Conservation (phyloP, 23 red algal genomes). For the Agarophyton chilense region DNA sequence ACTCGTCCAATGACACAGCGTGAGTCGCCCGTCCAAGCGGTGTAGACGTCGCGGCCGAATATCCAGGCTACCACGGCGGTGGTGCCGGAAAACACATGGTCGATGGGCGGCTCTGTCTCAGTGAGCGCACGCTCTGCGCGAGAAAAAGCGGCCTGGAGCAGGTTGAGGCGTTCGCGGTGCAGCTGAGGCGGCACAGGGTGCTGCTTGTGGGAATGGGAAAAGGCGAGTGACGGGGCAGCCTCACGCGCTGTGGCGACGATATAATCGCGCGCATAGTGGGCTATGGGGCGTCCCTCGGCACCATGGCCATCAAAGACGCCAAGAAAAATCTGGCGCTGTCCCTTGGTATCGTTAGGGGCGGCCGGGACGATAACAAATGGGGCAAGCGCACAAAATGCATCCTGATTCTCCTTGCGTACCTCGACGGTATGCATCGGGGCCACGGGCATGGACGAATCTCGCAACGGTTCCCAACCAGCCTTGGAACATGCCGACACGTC, state of each 20-base stretch:
- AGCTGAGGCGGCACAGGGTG: conserved; percentile 5
- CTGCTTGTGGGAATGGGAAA: conserved; percentile 1
- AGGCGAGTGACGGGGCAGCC: conserved; percentile 9
- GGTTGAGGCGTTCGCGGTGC: conserved; percentile 28
- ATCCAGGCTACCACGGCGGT: conserved; percentile 86
- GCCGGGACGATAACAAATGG: conserved; percentile 39
- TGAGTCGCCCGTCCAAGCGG: conserved; percentile 89
- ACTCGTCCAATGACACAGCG: conserved; percentile 83
- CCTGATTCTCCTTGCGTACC: conserved; percentile 88
- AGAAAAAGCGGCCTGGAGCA: conserved; percentile 51
- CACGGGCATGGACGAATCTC: conserved; percentile 20
- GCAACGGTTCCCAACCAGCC: conserved; percentile 83
- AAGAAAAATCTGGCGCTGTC: conserved; percentile 59
- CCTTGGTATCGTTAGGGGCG: background rate
- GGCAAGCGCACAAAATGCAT: conserved; percentile 64
- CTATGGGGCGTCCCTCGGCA: conserved; percentile 63
- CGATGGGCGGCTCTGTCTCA: conserved; percentile 41
- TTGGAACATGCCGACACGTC: conserved; percentile 59
- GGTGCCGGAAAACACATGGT: conserved; percentile 87
- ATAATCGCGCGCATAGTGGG: conserved; percentile 68
- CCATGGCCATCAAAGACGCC: conserved; percentile 83
- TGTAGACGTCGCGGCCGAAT: conserved; percentile 78
- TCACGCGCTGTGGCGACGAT: conserved; percentile 45
- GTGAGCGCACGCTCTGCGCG: conserved; percentile 59
- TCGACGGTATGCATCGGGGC: conserved; percentile 60